phyloP scores from a whole-genome alignment of 2,329 filamentous ascomycete genomes.

The Epichloe gansuensis region DNA sequence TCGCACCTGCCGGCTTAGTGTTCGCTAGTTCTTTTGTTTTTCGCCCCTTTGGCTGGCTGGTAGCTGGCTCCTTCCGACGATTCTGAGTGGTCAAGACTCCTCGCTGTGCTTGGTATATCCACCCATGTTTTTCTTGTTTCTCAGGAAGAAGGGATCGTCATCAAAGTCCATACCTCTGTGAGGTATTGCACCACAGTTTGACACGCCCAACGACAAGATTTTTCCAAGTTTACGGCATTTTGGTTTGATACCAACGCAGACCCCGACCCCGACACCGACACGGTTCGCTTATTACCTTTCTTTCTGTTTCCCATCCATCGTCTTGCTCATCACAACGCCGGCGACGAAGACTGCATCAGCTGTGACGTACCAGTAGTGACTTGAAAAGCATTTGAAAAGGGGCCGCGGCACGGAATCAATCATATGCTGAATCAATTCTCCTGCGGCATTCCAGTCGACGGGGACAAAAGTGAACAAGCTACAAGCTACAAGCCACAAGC shows the following conservation, averaged over 20 bases:
- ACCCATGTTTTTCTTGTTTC: not conserved
- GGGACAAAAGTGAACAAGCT: not conserved
- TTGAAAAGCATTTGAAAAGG: not conserved
- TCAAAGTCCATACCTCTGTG: conserved; percentile 1
- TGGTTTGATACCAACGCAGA: too few species aligned
- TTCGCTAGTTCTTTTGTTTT: conserved; percentile 4
- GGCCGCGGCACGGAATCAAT: not conserved
- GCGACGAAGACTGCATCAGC: not conserved
- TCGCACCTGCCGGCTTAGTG: conserved; percentile 4
- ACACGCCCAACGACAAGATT: not conserved
- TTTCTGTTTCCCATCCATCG: not conserved
- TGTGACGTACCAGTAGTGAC: not conserved
- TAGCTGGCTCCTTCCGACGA: not conserved
- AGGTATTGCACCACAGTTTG: not conserved
- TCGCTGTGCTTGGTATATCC: not conserved
- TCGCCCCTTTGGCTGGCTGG: not conserved
- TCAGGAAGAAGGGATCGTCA: not conserved
- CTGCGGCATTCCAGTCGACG: too few species aligned
- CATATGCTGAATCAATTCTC: not conserved
- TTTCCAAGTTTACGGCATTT: not conserved
- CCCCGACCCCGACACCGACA: not conserved
- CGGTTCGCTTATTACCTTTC: not conserved
- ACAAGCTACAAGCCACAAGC: not conserved
- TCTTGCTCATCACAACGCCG: not conserved
- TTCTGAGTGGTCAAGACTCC: not conserved